phyloP scores from a whole-genome alignment of 805 yeast genomes.

The Brettanomyces custersianus region DNA sequence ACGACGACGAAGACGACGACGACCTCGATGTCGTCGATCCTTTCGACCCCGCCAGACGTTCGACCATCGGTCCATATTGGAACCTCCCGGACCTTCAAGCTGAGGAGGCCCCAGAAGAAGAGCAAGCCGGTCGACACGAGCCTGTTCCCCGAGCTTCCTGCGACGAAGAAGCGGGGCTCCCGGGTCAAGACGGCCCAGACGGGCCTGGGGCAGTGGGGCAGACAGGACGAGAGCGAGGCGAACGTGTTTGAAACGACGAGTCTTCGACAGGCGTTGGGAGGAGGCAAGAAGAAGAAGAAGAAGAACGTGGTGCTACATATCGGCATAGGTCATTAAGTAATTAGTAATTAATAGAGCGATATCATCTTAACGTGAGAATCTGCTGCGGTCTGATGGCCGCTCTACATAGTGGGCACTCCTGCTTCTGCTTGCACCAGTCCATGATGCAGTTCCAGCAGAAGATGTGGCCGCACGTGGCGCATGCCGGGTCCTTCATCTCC shows the following conservation, averaged over 20 bases:
- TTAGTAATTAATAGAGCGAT: neutral
- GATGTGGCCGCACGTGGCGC: slow-evolving; percentile 85
- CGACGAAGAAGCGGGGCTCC: slow-evolving; percentile 37
- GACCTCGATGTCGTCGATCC: neutral
- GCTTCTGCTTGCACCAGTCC: slow-evolving; percentile 81
- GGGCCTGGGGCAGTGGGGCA: slow-evolving; percentile 24
- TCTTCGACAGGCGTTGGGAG: slow-evolving; percentile 10
- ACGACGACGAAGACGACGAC: neutral
- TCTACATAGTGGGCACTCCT: slow-evolving; percentile 90
- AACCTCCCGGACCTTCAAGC: neutral
- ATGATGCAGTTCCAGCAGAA: slow-evolving; percentile 89
- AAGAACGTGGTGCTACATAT: slow-evolving; percentile 44
- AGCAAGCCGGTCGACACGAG: slow-evolving; percentile 9
- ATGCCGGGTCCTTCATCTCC: slow-evolving; percentile 71
- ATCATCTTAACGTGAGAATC: slow-evolving; percentile 45
- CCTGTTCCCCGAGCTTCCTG: slow-evolving; percentile 25
- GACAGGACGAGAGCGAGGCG: slow-evolving; percentile 3
- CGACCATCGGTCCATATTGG: slow-evolving; percentile 1
- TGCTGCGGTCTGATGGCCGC: slow-evolving; percentile 57
- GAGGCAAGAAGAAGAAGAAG: slow-evolving; percentile 32
- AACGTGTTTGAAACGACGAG: slow-evolving; percentile 15
- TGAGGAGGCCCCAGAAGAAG: neutral
- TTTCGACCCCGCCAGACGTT: neutral
- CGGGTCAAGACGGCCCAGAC: slow-evolving; percentile 43
- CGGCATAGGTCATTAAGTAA: slow-evolving; percentile 26